phyloP scores from a whole-genome alignment of 73 alveolate species.

The Paramecium bursaria region DNA sequence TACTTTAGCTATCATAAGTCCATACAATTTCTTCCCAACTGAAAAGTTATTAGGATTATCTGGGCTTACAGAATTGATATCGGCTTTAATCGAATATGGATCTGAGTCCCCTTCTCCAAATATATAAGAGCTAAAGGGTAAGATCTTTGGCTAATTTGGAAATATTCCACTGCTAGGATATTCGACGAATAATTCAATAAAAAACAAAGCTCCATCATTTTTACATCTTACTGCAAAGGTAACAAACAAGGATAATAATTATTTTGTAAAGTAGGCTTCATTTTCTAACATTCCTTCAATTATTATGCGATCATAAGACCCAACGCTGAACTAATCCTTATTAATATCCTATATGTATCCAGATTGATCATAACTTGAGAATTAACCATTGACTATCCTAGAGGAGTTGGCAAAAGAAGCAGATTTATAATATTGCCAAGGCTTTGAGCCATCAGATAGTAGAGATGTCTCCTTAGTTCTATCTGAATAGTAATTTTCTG shows the following conservation, averaged over 20 bases:
- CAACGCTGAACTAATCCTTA: not conserved
- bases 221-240: conserved; percentile 25
- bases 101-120: conserved; percentile 32
- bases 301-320: not conserved
- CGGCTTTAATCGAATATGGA: conserved; percentile 22
- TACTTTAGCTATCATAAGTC: conserved; percentile 3
- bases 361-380: conserved; percentile 30
- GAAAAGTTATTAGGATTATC: conserved; percentile 13
- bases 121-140: conserved; percentile 14
- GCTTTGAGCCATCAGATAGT: conserved; percentile 47
- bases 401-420: not conserved
- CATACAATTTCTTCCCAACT: conserved; percentile 22
- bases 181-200: conserved; percentile 32
- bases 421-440: conserved; percentile 37
- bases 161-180: conserved; percentile 20
- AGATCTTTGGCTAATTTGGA: conserved; percentile 10
- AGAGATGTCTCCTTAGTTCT: not conserved
- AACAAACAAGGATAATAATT: not conserved
- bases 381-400: conserved; percentile 4
- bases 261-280: not conserved
- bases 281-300: not conserved
- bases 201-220: conserved; percentile 47
- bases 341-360: conserved; percentile 32
- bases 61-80: not conserved
- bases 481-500: not conserved